phyloP scores from a whole-genome alignment of 1,139 yeast species.

The Groenewaldozyma auringiensis region DNA sequence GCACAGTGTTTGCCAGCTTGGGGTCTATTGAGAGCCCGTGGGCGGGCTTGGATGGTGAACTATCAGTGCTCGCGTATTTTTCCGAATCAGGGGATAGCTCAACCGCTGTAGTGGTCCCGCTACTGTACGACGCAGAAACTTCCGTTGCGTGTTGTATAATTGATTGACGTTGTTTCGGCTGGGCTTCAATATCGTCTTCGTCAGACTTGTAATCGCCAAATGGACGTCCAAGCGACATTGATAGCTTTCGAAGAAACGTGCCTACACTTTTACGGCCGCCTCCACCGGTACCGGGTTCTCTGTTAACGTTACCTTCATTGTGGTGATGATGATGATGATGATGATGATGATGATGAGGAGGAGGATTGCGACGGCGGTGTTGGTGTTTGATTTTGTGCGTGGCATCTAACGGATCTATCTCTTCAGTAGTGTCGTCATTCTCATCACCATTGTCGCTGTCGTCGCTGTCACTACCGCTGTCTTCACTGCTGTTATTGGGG shows the following conservation, averaged over 20 bases:
- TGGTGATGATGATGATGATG: no score
- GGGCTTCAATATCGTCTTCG: background rate
- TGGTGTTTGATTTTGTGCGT: background rate
- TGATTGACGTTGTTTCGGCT: background rate
- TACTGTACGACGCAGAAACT: no score
- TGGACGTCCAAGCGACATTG: background rate
- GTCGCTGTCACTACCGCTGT: constrained; percentile 17
- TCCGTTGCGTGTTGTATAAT: background rate
- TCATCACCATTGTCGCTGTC: background rate
- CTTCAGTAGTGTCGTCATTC: constrained; percentile 2
- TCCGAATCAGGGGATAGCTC: background rate
- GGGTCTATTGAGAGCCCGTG: background rate
- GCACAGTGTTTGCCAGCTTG: background rate
- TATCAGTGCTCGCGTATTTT: background rate
- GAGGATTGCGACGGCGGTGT: background rate
- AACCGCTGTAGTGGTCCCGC: background rate
- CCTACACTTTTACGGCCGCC: background rate
- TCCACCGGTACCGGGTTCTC: no score
- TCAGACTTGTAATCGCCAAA: background rate
- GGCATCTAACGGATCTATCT: background rate
- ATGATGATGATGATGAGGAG: no score
- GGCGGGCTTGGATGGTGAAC: background rate
- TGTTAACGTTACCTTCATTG: no score
- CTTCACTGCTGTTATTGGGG: constrained; percentile 13
- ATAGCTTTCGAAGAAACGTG: background rate